A percentile compares a stretch with the other conserved stretches of the same genome.
These are phyloP conservation scores for Pyrus bretschneideri DNA, from an alignment of 306 rosid species.

Conservation along the genomic window DNA sequence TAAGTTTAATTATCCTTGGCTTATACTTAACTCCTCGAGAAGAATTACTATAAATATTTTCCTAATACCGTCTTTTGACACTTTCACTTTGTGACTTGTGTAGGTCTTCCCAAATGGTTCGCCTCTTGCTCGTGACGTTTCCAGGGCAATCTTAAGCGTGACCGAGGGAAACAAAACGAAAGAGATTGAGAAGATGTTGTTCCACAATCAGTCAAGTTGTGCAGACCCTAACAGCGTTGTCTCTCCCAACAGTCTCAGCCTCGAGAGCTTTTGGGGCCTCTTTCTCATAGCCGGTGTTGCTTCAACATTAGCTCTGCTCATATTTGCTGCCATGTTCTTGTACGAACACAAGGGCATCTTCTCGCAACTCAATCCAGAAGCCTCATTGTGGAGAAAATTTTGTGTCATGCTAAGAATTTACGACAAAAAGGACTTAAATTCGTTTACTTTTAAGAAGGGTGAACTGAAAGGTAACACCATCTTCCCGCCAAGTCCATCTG, in stretches of 20 bases:
- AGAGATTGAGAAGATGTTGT: slow-evolving; percentile 12
- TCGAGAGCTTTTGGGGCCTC: slow-evolving; percentile 35
- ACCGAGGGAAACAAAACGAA: slow-evolving; percentile 9
- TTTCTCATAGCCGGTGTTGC: slow-evolving; percentile 21
- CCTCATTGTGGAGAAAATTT: slow-evolving; percentile 25
- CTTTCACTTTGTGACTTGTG: not conserved
- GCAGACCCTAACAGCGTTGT: not conserved
- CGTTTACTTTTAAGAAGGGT: slow-evolving; percentile 36
- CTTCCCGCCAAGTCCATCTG: not conserved
- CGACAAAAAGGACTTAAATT: slow-evolving; percentile 23
- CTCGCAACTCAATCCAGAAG: not conserved
- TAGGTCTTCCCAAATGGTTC: slow-evolving; percentile 26
- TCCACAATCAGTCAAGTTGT: not conserved
- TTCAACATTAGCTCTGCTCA: slow-evolving; percentile 7
- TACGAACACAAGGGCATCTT: not conserved
- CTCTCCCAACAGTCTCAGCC: slow-evolving; percentile 22
- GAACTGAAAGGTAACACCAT: not conserved
- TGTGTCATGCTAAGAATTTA: slow-evolving; percentile 15
- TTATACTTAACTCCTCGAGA: not conserved
- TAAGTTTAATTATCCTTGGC: not conserved
- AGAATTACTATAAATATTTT: too few relatives aligned
- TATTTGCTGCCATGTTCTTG: slow-evolving; percentile 7
- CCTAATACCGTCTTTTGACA: not conserved
- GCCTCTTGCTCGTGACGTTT: slow-evolving; percentile 18
- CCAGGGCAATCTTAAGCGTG: slow-evolving; percentile 13